phyloP scores from a whole-genome alignment of 257 asterid genomes.

The Leptodermis oblonga region DNA sequence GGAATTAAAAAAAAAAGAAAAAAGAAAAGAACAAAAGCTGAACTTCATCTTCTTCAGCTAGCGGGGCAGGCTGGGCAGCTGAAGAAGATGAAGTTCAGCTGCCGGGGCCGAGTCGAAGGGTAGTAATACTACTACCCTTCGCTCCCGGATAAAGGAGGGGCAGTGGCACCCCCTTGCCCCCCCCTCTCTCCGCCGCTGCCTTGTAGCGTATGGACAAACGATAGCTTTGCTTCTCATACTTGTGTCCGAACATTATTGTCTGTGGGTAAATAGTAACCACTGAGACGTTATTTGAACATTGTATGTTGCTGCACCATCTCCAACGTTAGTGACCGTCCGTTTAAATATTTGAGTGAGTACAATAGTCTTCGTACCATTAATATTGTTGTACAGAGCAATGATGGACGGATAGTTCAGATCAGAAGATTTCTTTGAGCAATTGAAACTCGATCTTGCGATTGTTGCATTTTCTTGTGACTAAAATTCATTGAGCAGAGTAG shows the following conservation, averaged over 20 bases:
- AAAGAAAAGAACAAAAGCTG: no score
- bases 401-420: slow-evolving; percentile 45
- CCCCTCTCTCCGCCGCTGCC: slow-evolving; percentile 19
- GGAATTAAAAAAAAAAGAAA: no score
- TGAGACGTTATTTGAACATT: slow-evolving; percentile 14
- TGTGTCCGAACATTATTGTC: no score
- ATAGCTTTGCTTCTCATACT: slow-evolving; percentile 26
- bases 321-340: slow-evolving; percentile 40
- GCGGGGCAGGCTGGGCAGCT: no score
- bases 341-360: slow-evolving; percentile 9
- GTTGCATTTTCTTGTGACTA: slow-evolving; percentile 25
- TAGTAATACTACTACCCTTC: no score
- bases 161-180: no score
- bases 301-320: slow-evolving; percentile 21
- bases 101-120: no score
- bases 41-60: no score
- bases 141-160: no score
- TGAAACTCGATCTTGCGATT: slow-evolving; percentile 23
- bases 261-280: slow-evolving; percentile 17
- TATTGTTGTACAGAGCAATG: slow-evolving; percentile 16
- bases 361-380: slow-evolving; percentile 11
- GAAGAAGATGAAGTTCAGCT: no score
- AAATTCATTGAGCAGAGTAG: slow-evolving; percentile 39
- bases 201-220: slow-evolving; percentile 13
- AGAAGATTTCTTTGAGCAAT: slow-evolving; percentile 22